phyloP scores from a whole-genome alignment of 352 stramenopile genomes.

The Phytophthora pisi region DNA sequence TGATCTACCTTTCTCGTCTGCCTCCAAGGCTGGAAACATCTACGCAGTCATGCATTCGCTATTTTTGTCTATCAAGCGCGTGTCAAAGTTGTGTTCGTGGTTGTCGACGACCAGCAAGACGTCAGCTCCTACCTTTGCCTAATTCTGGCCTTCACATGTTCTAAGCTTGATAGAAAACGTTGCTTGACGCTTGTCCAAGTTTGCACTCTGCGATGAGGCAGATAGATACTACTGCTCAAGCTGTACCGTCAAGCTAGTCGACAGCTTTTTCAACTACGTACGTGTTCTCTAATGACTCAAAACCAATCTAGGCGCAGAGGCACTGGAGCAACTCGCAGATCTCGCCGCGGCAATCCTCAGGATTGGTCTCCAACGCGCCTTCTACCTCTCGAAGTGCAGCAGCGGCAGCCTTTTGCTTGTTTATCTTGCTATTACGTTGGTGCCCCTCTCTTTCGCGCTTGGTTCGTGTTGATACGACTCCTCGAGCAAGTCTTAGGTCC shows the following conservation, averaged over 20 bases:
- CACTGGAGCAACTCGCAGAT: slow-evolving; percentile 55
- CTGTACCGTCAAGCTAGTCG: not conserved
- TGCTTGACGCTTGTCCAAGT: not conserved
- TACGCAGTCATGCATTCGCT: not conserved
- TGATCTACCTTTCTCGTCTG: not conserved
- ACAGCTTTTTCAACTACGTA: not conserved
- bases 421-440: not conserved
- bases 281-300: not conserved
- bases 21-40: not conserved
- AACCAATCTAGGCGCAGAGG: slow-evolving; percentile 21
- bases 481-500: slow-evolving; percentile 31
- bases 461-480: not conserved
- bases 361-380: slow-evolving; percentile 49
- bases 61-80: not conserved
- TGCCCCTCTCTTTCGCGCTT: not conserved
- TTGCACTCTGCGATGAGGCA: not conserved
- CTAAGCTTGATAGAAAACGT: slow-evolving; percentile 1
- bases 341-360: slow-evolving; percentile 60
- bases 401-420: slow-evolving; percentile 22
- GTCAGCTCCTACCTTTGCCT: not conserved
- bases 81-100: not conserved
- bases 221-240: not conserved
- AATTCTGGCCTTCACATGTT: not conserved
- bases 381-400: slow-evolving; percentile 47
- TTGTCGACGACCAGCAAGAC: not conserved